Base-by-base conservation (phyloP, 371 early-diverging fungal genomes). In the Globomyces sp. region DNA sequence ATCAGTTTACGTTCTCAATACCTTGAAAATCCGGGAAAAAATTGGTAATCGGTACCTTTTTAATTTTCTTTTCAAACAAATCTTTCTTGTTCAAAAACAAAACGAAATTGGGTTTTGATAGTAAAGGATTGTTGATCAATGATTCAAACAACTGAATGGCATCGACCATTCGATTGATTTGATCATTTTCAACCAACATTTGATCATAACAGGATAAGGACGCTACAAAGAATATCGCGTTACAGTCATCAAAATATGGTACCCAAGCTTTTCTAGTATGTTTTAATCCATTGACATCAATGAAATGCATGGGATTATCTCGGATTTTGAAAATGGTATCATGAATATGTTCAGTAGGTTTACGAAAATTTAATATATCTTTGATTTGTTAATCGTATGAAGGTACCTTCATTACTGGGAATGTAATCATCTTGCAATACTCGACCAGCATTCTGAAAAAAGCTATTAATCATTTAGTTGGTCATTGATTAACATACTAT, bases 251-350 rank as follows among this genome's bases (percentile, higher is more conserved):
- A 88, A 80, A 95, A 90, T 94, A 95, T 68, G 94, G 95, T 63
- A 92, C 91, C 98, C 98, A 96, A 76, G 94, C 94, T 72, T 92
- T 94, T 57, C 98, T 46, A 44, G 39, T 40, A 6, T 41, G 60
- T 5, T 40, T 34, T 8, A 39, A 36, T 3, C 60, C 60, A 60
- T 46, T 47, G 36, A 60, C 60, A 60, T 60, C 60, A 60, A 60
- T 60, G 48, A 60, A 46, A 60, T 60, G 60, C 60, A 60, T 1
- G 2, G 4, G 3, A 8, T 60, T 34, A 5, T 24, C 44, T 8
- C 41, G 43, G 36, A 60, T 60, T 2, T 34, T 46, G 13, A 60
- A 60, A 0, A 60, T 41, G 41, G 60, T 60, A 13, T 60, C 60
- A 8, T 8, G 6, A 36, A 60, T 49, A 4, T 3, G 4, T 49